Evolutionary conservation across 192 early-diverging fungal species (phyloP).

Genomic region (Backusella morwellensis): DNA sequence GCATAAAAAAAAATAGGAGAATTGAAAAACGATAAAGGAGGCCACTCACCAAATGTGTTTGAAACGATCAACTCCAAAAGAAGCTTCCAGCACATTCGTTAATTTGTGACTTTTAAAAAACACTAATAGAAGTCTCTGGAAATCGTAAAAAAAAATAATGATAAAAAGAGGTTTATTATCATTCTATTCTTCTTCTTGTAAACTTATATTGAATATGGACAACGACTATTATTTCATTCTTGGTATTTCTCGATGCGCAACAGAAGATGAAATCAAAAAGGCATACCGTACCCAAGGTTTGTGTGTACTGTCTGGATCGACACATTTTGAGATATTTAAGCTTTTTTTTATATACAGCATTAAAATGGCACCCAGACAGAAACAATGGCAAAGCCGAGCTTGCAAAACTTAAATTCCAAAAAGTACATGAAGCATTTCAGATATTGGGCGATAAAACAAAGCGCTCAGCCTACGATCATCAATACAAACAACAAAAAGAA

Average conservation of each 20-base stretch:
- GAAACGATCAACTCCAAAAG: not conserved
- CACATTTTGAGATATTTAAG: not conserved
- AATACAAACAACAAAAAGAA: slow-evolving; percentile 64
- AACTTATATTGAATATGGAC: slow-evolving; percentile 48
- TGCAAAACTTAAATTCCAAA: slow-evolving; percentile 89
- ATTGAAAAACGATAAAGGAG: not conserved
- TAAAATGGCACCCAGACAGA: slow-evolving; percentile 77
- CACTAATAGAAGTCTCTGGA: not conserved
- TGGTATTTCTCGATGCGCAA: slow-evolving; percentile 10
- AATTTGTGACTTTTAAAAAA: slow-evolving; percentile 1
- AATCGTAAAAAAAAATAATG: not conserved
- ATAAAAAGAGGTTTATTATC: not conserved
- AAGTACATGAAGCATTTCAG: slow-evolving; percentile 97
- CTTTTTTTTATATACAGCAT: slow-evolving; percentile 30
- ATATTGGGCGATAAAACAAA: slow-evolving; percentile 90
- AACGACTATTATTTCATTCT: slow-evolving; percentile 47
- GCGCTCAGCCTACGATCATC: slow-evolving; percentile 90
- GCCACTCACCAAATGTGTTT: not conserved
- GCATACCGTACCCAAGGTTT: slow-evolving; percentile 37
- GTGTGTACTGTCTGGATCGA: not conserved
- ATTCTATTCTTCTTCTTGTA: not conserved
- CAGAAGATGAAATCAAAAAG: slow-evolving; percentile 51
- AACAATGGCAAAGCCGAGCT: slow-evolving; percentile 58
- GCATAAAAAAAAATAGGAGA: not conserved
- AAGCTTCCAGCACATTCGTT: slow-evolving; percentile 1